phyloP scores from a whole-genome alignment of 345 rosid species.

The Anastatica hierochuntica region DNA sequence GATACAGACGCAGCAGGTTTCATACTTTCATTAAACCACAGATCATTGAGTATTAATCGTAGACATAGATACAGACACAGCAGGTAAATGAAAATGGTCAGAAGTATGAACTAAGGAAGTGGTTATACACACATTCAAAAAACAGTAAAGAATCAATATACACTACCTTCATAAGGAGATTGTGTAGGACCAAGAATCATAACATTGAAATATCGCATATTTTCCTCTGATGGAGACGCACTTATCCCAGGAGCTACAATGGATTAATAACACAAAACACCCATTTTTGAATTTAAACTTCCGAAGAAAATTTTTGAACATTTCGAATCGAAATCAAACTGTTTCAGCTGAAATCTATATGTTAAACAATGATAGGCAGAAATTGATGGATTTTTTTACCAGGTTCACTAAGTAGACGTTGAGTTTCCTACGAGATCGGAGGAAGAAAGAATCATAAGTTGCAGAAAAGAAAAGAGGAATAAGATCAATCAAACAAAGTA shows the following conservation, averaged over 20 bases:
- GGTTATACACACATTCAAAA: too few relatives aligned
- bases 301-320: too few relatives aligned
- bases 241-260: slow-evolving; percentile 91
- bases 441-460: slow-evolving; percentile 3
- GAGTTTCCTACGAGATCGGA: slow-evolving; percentile 71
- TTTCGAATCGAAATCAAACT: background rate
- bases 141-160: too few relatives aligned
- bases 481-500: background rate
- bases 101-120: too few relatives aligned
- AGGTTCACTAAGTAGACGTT: slow-evolving; percentile 98
- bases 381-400: slow-evolving; percentile 33
- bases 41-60: too few relatives aligned
- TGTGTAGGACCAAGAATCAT: slow-evolving; percentile 98
- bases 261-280: too few relatives aligned
- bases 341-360: slow-evolving; percentile 6
- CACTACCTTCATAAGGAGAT: slow-evolving; percentile 88
- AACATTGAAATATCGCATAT: slow-evolving; percentile 92
- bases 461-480: background rate
- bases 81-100: too few relatives aligned
- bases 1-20: background rate
- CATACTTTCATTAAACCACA: background rate
- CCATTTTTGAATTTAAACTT: too few relatives aligned
- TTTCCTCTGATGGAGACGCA: slow-evolving; percentile 95
- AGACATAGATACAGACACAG: too few relatives aligned
- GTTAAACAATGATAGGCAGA: background rate